phyloP scores from a whole-genome alignment of 1,284 basidiomycete genomes.

The Marasmius sp. region DNA sequence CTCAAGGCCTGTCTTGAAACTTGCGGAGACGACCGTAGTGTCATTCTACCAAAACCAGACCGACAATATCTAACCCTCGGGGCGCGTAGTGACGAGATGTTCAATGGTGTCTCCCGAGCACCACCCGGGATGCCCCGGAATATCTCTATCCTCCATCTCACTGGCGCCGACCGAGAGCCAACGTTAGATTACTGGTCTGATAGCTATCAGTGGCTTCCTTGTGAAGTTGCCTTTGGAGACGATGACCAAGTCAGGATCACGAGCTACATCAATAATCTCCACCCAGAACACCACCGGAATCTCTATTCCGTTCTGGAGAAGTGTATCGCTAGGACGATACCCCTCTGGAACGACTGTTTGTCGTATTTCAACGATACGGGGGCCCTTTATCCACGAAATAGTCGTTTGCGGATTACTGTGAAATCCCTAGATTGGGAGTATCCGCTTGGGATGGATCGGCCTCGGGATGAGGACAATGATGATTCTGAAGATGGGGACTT shows the following conservation, averaged over 20 bases:
- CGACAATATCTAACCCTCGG: neutral
- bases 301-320: slow-evolving; percentile 31
- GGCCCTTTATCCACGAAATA: neutral
- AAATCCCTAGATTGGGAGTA: no score
- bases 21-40: neutral
- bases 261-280: slow-evolving; percentile 37
- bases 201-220: slow-evolving; percentile 39
- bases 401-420: no score
- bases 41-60: neutral
- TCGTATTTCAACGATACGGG: slow-evolving; percentile 15
- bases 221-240: slow-evolving; percentile 25
- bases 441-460: neutral
- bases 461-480: neutral
- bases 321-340: slow-evolving; percentile 30
- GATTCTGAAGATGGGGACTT: neutral
- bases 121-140: no score
- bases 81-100: neutral
- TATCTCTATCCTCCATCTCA: neutral
- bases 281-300: slow-evolving; percentile 23
- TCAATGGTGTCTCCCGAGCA: neutral
- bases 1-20: neutral
- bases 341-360: slow-evolving; percentile 34
- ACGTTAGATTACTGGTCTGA: slow-evolving; percentile 14
- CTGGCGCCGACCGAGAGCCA: neutral
- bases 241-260: slow-evolving; percentile 17